phyloP scores from a whole-genome alignment of 1,284 basidiomycete species.

The Marasmius oreades region DNA sequence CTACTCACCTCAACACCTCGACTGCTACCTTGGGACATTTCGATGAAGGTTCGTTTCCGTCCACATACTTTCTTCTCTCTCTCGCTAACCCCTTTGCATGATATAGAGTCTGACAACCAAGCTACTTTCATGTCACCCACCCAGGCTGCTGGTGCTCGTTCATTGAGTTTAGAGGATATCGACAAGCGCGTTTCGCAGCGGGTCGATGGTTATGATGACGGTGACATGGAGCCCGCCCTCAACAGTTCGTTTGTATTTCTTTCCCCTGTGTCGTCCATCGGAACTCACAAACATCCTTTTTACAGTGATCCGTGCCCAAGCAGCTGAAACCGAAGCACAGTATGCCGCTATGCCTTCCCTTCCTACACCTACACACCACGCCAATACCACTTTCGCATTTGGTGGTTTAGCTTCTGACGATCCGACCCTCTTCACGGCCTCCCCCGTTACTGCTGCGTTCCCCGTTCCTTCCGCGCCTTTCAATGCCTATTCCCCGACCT shows the following conservation, averaged over 20 bases:
- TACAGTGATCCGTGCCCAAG: conserved; percentile 57
- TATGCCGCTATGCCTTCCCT: conserved; percentile 25
- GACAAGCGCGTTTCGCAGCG: conserved; percentile 27
- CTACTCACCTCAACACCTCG: conserved; percentile 5
- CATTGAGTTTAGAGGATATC: conserved; percentile 68
- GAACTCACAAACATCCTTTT: background rate
- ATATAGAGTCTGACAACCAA: background rate
- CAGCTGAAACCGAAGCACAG: conserved; percentile 29
- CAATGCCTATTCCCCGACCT: conserved; percentile 1
- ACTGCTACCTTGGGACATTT: conserved; percentile 7
- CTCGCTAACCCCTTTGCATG: background rate
- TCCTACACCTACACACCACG: conserved; percentile 21
- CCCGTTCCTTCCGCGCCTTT: conserved; percentile 12
- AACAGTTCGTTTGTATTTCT: conserved; percentile 40
- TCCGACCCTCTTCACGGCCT: conserved; percentile 17
- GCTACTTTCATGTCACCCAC: conserved; percentile 55
- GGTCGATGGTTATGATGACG: conserved; percentile 12
- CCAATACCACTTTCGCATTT: background rate
- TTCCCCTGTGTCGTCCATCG: background rate
- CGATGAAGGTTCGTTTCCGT: background rate
- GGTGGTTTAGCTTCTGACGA: background rate
- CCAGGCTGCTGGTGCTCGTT: conserved; percentile 63
- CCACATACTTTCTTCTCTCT: too few relatives aligned
- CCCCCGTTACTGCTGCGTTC: conserved; percentile 21
- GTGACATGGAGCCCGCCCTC: conserved; percentile 57